These are phyloP conservation scores for Leccinum sublutescens DNA, from an alignment of 768 basidiomycete species.

Conservation along the genomic window DNA sequence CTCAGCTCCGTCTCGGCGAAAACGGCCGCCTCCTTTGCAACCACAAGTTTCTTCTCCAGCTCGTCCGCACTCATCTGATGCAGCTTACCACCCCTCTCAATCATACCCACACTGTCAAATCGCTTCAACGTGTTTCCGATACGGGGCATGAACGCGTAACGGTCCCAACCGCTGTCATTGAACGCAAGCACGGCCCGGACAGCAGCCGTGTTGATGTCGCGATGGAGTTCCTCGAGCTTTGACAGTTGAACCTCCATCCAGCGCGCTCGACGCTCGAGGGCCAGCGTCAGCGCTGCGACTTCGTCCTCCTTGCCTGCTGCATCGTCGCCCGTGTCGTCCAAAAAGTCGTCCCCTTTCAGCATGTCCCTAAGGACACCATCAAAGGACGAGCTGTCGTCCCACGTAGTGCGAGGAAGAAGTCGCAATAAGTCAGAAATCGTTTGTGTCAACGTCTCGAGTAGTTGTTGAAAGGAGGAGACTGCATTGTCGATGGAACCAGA, in stretches of 20 bases:
- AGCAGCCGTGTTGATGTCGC: constrained; percentile 87
- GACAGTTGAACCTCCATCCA: constrained; percentile 94
- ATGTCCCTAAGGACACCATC: constrained; percentile 84
- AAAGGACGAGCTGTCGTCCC: constrained; percentile 89
- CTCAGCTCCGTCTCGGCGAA: constrained; percentile 73
- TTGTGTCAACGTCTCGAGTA: constrained; percentile 85
- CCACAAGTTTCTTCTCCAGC: constrained; percentile 68
- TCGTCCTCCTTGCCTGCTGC: constrained; percentile 72
- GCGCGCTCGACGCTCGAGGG: constrained; percentile 82
- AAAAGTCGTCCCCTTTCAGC: constrained; percentile 84
- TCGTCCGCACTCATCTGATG: constrained; percentile 65
- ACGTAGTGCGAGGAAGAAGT: constrained; percentile 82
- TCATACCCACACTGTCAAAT: constrained; percentile 64
- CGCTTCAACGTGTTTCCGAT: constrained; percentile 62
- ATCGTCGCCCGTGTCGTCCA: constrained; percentile 72
- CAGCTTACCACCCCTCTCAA: constrained; percentile 42
- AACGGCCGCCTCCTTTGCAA: constrained; percentile 68
- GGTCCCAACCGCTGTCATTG: constrained; percentile 87
- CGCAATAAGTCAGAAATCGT: constrained; percentile 86
- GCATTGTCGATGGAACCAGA: constrained; percentile 89
- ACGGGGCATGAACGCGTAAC: constrained; percentile 64
- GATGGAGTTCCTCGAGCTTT: constrained; percentile 84
- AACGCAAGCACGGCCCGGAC: constrained; percentile 78
- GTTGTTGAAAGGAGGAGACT: constrained; percentile 85
- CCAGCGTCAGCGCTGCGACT: constrained; percentile 78